Percentiles rank a stretch among this genome's conserved stretches.
Conservation (phyloP, 768 basidiomycete genomes). For the Suillus plorans region DNA sequence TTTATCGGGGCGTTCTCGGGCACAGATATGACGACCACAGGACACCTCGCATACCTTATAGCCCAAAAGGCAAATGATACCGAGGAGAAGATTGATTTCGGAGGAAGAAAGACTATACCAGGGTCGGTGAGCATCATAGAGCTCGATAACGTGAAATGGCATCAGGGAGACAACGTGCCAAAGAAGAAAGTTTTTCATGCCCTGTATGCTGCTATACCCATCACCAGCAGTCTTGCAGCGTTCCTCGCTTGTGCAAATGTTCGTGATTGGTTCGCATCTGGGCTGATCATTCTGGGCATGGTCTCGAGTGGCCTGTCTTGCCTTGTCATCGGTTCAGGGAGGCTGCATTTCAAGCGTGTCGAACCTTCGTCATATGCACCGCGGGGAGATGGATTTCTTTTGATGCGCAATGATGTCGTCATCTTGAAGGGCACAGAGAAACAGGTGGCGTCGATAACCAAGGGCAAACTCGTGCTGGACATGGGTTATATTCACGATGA, state of each 20-base stretch:
- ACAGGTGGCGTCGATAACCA: constrained; percentile 28
- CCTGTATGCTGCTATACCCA: constrained; percentile 25
- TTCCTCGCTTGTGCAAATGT: constrained; percentile 26
- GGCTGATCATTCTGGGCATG: constrained; percentile 34
- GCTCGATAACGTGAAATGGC: constrained; percentile 22
- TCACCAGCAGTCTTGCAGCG: constrained; percentile 20
- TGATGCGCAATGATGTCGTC: constrained; percentile 19
- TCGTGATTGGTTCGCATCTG: constrained; percentile 30
- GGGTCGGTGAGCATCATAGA: constrained; percentile 21
- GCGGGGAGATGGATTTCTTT: constrained; percentile 27
- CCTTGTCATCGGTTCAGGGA: constrained; percentile 28
- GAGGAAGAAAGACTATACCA: constrained; percentile 21
- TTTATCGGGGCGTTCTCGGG: constrained; percentile 29
- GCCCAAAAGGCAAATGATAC: constrained; percentile 13
- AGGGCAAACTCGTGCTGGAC: constrained; percentile 23
- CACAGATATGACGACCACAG: constrained; percentile 27
- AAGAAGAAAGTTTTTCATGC: constrained; percentile 4
- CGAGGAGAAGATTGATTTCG: not conserved
- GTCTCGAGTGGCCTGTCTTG: constrained; percentile 32
- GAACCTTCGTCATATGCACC: constrained; percentile 20
- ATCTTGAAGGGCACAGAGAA: constrained; percentile 29
- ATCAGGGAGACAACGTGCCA: constrained; percentile 13
- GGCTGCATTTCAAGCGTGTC: constrained; percentile 16
- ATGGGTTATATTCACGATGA: constrained; percentile 1
- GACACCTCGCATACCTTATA: constrained; percentile 32